Evolutionary conservation across 2,329 filamentous ascomycete genomes (phyloP), one percentile per base, ranked within the genome.

Genomic region (Fusarium musae): DNA sequence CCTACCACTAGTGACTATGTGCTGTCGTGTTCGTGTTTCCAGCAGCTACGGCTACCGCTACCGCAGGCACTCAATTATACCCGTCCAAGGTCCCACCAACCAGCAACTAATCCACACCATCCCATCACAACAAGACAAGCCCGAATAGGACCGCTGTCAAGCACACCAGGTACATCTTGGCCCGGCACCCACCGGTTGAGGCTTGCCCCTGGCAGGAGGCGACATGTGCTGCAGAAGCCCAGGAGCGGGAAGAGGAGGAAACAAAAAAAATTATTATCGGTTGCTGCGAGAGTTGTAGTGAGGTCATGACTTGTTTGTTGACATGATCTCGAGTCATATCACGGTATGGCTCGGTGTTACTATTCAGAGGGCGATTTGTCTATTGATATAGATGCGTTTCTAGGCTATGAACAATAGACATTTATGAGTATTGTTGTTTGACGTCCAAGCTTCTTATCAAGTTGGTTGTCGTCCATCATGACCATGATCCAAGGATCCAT

Each of bases 41-140:
- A 74, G 67, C 66, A 66, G 59, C 69, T 50, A 50, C 71, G 21
- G 58, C 39, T 39, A 28, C 26, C 63, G n/a, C 46, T 56, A 42
- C 49, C 42, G 40, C 39, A 39, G 52, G 56, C 46, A 64, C 40
- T 56, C 30, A 53, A 50, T 59, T 74, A 74, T 74, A 68, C 64
- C 72, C 72, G 72, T 74, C 44, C 52, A 69, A 61, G 72, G 72
- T 69, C 72, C 72, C 72, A 74, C 72, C 68, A 64, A 74, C 53
- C 66, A 69, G 65, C 65, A 39, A n/a, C 59, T 32, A 64, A 69
- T 28, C 65, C 66, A 69, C 66, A 52, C 58, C 66, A 69, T 34
- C 66, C 50, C 68, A 52, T 69, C 65, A 66, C 63, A 66, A 71
- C 70, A 53, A n/a, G 36, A 40, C 49, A 65, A 74, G 59, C 71